Conservation (phyloP, 108 stramenopile genomes). For the Skeletonema grethae region DNA sequence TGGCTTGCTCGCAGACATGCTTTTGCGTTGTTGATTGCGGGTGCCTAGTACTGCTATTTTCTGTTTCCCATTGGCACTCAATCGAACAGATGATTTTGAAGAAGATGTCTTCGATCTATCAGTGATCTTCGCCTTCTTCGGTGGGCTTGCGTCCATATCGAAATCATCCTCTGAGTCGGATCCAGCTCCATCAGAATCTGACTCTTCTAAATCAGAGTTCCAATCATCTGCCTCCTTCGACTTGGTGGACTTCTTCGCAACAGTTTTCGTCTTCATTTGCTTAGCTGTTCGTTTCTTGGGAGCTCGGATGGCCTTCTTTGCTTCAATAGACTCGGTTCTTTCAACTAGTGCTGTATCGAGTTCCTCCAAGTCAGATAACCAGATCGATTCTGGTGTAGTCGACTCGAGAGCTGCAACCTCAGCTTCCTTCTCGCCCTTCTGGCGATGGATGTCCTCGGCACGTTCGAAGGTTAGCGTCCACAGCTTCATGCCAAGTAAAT, state of each 20-base stretch:
- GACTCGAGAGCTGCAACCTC: slow-evolving; percentile 80
- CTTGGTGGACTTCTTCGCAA: slow-evolving; percentile 30
- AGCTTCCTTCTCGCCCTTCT: slow-evolving; percentile 79
- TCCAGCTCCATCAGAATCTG: slow-evolving; percentile 20
- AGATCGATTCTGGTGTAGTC: slow-evolving; percentile 84
- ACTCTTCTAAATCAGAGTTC: slow-evolving; percentile 51
- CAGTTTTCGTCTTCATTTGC: slow-evolving; percentile 39
- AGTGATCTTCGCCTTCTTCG: slow-evolving; percentile 1
- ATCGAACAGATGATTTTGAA: slow-evolving; percentile 1
- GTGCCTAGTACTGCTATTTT: not conserved
- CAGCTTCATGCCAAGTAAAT: slow-evolving; percentile 98
- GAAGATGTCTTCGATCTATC: slow-evolving; percentile 9
- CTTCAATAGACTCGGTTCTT: slow-evolving; percentile 58
- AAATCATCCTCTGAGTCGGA: slow-evolving; percentile 54
- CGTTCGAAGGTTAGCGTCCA: slow-evolving; percentile 98
- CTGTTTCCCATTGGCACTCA: slow-evolving; percentile 5
- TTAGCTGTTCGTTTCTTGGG: slow-evolving; percentile 39
- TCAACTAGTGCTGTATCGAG: slow-evolving; percentile 90
- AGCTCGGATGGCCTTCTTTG: slow-evolving; percentile 66
- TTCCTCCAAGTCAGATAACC: slow-evolving; percentile 92
- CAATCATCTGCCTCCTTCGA: slow-evolving; percentile 52
- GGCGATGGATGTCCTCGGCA: slow-evolving; percentile 84
- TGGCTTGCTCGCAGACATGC: slow-evolving; percentile 5
- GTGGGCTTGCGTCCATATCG: slow-evolving; percentile 3
- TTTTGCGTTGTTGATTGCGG: slow-evolving; percentile 7